Evolutionary conservation across 2,329 filamentous ascomycete species (phyloP).

Genomic region (Claviceps africana): DNA sequence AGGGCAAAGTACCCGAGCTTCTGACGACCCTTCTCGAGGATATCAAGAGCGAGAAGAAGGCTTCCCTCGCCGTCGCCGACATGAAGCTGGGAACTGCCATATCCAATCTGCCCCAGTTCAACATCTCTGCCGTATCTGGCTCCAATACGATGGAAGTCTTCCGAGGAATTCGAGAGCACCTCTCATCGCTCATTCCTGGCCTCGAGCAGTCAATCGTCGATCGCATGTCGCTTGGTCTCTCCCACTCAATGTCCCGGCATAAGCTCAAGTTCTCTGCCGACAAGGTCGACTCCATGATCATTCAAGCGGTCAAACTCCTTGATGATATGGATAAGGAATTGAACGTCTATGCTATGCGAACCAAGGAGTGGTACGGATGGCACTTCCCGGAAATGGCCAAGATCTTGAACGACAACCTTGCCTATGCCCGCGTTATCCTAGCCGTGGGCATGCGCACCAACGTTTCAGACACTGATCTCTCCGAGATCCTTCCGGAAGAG

Average conservation of each 20-base stretch:
- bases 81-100: slow-evolving; percentile 85
- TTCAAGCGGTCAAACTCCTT: slow-evolving; percentile 85
- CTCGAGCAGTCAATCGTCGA: slow-evolving; percentile 74
- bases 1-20: slow-evolving; percentile 88
- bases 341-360: slow-evolving; percentile 96
- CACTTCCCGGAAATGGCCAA: slow-evolving; percentile 97
- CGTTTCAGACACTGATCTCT: slow-evolving; percentile 61
- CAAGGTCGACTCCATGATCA: slow-evolving; percentile 99
- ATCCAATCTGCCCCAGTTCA: slow-evolving; percentile 77
- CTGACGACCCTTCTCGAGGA: slow-evolving; percentile 69
- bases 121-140: slow-evolving; percentile 65
- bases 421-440: slow-evolving; percentile 79
- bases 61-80: slow-evolving; percentile 84
- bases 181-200: slow-evolving; percentile 81
- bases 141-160: slow-evolving; percentile 59
- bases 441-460: slow-evolving; percentile 81
- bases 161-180: slow-evolving; percentile 82
- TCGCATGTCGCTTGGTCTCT: slow-evolving; percentile 91
- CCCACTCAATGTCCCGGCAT: slow-evolving; percentile 90
- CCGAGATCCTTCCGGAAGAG: slow-evolving; percentile 87
- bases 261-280: slow-evolving; percentile 98
- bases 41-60: slow-evolving; percentile 96
- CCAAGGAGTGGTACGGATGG: slow-evolving; percentile 99
- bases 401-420: slow-evolving; percentile 93
- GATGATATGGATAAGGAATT: slow-evolving; percentile 98